Evolutionary conservation across 2,329 filamentous ascomycete species (phyloP).

Genomic region (Incumbomyces delicatus): DNA sequence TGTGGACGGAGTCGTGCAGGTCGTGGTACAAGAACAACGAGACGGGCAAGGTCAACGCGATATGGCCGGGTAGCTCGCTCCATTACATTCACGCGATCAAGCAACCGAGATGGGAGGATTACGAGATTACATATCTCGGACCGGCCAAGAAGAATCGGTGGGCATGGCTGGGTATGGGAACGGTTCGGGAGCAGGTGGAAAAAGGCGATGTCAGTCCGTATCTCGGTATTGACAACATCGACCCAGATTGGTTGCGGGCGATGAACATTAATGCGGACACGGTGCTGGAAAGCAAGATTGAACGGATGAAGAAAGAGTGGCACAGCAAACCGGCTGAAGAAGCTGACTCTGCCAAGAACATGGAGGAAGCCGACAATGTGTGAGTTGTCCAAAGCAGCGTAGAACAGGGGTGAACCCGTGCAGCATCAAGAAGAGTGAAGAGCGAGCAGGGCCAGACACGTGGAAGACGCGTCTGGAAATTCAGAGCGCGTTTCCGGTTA

Average conservation of each 20-base stretch:
- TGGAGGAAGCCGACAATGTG: conserved; percentile 10
- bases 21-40: conserved; percentile 32
- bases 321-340: conserved; percentile 5
- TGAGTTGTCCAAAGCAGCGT: no score
- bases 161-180: conserved; percentile 27
- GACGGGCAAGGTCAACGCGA: conserved; percentile 33
- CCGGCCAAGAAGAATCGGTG: conserved; percentile 22
- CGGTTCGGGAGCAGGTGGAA: conserved; percentile 22
- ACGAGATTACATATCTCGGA: conserved; percentile 32
- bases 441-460: no score
- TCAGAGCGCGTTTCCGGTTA: no score
- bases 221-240: conserved; percentile 25
- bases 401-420: no score
- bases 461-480: no score
- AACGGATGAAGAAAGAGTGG: conserved; percentile 13
- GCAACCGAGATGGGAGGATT: conserved; percentile 36
- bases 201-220: conserved; percentile 25
- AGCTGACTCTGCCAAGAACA: conserved; percentile 12
- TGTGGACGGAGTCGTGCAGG: conserved; percentile 39
- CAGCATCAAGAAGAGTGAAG: no score
- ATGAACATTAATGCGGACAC: conserved; percentile 16
- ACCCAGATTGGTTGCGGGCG: conserved; percentile 27
- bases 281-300: conserved; percentile 16
- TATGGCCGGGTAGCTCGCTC: conserved; percentile 43
- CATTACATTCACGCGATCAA: conserved; percentile 39